phyloP scores from a whole-genome alignment of 1,284 basidiomycete species.

The Kwoniella shivajii region DNA sequence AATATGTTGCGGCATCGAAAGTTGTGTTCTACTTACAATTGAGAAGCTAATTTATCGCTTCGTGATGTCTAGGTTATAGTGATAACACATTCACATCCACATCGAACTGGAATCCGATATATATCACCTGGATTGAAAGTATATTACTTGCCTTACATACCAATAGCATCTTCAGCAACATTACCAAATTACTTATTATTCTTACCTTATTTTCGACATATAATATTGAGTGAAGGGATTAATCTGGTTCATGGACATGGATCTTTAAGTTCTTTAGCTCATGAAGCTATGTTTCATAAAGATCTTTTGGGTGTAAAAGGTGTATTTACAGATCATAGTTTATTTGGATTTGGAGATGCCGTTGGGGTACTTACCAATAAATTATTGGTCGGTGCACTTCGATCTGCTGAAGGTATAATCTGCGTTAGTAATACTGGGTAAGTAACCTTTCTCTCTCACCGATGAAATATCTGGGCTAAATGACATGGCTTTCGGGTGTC shows the following conservation, averaged over 20 bases:
- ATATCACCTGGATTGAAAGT: constrained; percentile 83
- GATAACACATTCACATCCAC: constrained; percentile 89
- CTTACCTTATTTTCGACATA: constrained; percentile 85
- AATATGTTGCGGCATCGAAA: too few relatives aligned
- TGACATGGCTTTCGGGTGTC: neutral
- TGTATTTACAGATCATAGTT: constrained; percentile 94
- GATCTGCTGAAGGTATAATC: constrained; percentile 89
- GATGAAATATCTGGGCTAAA: neutral
- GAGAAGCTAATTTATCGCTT: neutral
- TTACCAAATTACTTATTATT: constrained; percentile 93
- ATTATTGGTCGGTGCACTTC: constrained; percentile 78
- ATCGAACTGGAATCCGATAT: constrained; percentile 86
- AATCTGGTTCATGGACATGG: constrained; percentile 91
- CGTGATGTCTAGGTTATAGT: constrained; percentile 72
- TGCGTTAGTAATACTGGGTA: constrained; percentile 98
- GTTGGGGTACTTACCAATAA: constrained; percentile 97
- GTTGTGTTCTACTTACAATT: neutral
- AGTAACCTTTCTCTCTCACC: constrained; percentile 33
- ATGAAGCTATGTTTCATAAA: constrained; percentile 89
- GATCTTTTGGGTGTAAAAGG: constrained; percentile 72
- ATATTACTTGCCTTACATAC: constrained; percentile 87
- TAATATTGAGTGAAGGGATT: constrained; percentile 83
- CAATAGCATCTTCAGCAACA: constrained; percentile 86
- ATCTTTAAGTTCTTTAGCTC: constrained; percentile 82
- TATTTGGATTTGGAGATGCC: constrained; percentile 95